phyloP scores from a whole-genome alignment of 768 basidiomycete genomes.

The Polyporus arcularius region DNA sequence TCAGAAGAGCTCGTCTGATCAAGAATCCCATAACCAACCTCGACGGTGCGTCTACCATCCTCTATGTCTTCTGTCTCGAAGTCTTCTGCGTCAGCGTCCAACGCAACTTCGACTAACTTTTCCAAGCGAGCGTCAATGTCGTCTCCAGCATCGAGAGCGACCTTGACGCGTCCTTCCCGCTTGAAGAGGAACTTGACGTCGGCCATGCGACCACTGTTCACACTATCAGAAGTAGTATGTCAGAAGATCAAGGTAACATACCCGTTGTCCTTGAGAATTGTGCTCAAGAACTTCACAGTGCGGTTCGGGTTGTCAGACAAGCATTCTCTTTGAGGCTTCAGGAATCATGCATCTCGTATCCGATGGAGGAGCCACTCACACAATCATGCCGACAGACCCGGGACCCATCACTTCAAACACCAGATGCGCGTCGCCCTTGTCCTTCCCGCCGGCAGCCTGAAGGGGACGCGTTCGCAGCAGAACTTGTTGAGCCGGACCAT shows the following conservation, averaged over 20 bases:
- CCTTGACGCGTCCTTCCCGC: conserved; percentile 52
- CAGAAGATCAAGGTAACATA: conserved; percentile 28
- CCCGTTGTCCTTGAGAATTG: conserved; percentile 51
- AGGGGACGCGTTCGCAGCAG: not conserved
- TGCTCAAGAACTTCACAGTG: conserved; percentile 57
- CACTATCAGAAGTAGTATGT: not conserved
- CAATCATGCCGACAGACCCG: conserved; percentile 61
- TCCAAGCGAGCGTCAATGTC: conserved; percentile 34
- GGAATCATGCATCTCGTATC: conserved; percentile 20
- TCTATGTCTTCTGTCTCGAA: conserved; percentile 39
- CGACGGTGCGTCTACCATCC: conserved; percentile 34
- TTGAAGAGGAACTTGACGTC: conserved; percentile 69
- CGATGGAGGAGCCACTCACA: conserved; percentile 44
- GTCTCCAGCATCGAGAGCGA: conserved; percentile 38
- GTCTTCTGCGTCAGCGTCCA: conserved; percentile 46
- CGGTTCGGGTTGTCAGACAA: conserved; percentile 66
- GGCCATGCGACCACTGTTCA: conserved; percentile 54
- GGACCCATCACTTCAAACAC: conserved; percentile 63
- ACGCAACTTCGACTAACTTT: conserved; percentile 40
- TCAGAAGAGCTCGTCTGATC: no score
- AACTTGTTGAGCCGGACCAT: not conserved
- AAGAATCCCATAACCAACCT: conserved; percentile 20
- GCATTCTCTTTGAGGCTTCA: conserved; percentile 48
- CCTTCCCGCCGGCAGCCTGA: conserved; percentile 52
- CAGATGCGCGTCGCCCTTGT: conserved; percentile 47